Percentiles rank a stretch among this genome's conserved stretches.
These are phyloP conservation scores for Acanthochlamys bracteata DNA, from an alignment of 106 monocot species.

Conservation along the genomic window DNA sequence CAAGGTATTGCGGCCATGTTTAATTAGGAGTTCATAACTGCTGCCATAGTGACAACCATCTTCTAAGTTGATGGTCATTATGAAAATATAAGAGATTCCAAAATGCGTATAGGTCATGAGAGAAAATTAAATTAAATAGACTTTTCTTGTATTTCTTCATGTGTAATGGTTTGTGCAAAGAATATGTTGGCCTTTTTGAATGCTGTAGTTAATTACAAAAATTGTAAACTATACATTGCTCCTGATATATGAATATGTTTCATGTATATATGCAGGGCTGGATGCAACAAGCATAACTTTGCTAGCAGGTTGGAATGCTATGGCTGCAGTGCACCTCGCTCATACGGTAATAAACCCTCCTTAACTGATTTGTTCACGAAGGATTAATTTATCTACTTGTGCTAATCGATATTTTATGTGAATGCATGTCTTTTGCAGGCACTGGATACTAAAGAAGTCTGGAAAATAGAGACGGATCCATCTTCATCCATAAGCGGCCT, in stretches of 20 bases:
- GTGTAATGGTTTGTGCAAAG: too few species aligned
- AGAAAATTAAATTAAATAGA: too few species aligned
- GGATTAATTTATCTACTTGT: background rate
- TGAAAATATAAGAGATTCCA: background rate
- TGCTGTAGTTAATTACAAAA: too few species aligned
- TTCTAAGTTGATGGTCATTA: background rate
- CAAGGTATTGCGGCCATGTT: background rate
- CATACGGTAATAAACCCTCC: background rate
- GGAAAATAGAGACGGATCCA: too few species aligned
- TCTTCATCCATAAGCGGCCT: too few species aligned
- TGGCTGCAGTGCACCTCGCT: constrained; percentile 5
- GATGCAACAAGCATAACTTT: constrained; percentile 11
- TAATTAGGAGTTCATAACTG: background rate
- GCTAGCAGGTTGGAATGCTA: constrained; percentile 10
- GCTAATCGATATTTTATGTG: background rate
- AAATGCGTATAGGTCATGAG: too few species aligned
- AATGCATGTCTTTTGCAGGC: background rate
- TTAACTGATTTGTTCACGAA: background rate
- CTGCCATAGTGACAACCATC: background rate
- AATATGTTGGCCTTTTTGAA: too few species aligned
- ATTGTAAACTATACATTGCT: too few species aligned
- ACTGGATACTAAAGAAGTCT: too few species aligned
- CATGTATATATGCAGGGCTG: background rate
- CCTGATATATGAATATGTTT: background rate
- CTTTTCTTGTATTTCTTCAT: too few species aligned